Base-by-base conservation (phyloP, 306 rosid genomes). In the Cercis canadensis region DNA sequence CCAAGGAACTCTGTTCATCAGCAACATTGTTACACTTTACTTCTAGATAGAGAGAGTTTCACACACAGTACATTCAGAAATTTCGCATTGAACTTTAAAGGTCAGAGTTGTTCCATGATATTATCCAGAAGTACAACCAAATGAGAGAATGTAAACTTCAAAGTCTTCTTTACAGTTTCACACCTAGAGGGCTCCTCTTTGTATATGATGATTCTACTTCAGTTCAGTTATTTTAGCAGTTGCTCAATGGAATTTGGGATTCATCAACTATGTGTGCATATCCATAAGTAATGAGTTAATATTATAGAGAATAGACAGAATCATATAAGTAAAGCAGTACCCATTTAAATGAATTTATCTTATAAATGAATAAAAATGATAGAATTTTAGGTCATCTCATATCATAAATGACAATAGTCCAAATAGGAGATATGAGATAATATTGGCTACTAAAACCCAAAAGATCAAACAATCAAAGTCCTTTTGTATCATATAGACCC, bases 1-100 rank as follows among this genome's bases (percentile, higher is more conserved):
- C 71, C 90, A 45, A 82, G 79, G 16, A 82, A 79, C 81, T 92
- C 98, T 88, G 82, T 69, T 58, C 67, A 73, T 43, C 57, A 87
- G 69, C 52, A 75, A 72, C 56, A 84, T 47, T 70, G 45, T 66
- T 36, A 8, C 65, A 66, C 65, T 62, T 66, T 16, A 72, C 31
- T 37, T 46, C 46, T 12, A 67, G 24, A 55, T 32, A 68, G 24
- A 64, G 56, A 55, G 36, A 53, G 16, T 53, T 56, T 73, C 65
- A 53, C 46, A 6, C 59, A 61, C 9, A 29, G 3, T 69, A 65
- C 24, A 50, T 56, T 24, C 46, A 44, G 12, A 40, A 46, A 62
- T 31, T 18, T 18, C 2, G 11, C 14, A 18, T 18, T 17, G 34
- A 54, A 8, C 11, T 54, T 51, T 0, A 51, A 51, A 1, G 5